Base-by-base conservation (phyloP, 192 early-diverging fungal species). In the Linderina pennispora region DNA sequence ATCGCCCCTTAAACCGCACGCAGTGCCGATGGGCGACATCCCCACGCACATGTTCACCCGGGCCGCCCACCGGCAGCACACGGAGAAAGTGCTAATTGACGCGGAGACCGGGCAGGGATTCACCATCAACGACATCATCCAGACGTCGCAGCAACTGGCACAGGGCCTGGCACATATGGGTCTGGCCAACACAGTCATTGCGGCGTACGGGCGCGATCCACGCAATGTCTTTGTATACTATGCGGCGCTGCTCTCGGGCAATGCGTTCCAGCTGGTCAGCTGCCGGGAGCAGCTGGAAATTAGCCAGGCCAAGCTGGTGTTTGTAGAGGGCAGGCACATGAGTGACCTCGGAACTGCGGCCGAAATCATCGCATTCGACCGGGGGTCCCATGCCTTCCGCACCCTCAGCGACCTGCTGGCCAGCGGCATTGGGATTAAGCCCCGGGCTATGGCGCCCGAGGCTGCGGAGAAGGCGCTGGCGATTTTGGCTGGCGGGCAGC, bases 191-290 rank as follows among this genome's bases (percentile, higher is more conserved):
- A 47, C 39, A 4, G 53, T 55, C 11, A 59, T 71, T 5, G 63
- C 67, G 8, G 67, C 59, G 7, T 59, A 55, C 37, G 67, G 55
- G 33, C 44, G 59, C 35, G 47, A 59, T 20, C 34, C 64, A 35
- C 61, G 61, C 34, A 59, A 51, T 3, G 61, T 71, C 17, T 59
- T 50, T 32, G 67, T 71, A 8, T 71, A 71, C 46, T 71, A 63
- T 19, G 67, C 67, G 7, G 60, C 67, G 19, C 28, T 71, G 42
- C 56, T 71, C 52, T 46, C 56, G n/a, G 67, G 67, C 23, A 61
- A 61, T 1, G 48, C 67, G 2, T 71, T 55, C 52, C 67, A 71
- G 36, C 58, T 70, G 19, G 24, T 15, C 17, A 23, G 43, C 13
- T n/a, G n/a, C n/a, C n/a, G n/a, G n/a, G n/a, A n/a, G n/a, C n/a